Evolutionary conservation across 1,284 basidiomycete genomes (phyloP), one percentile per base, ranked within the genome.

Genomic region (Ustilago cynodontis): DNA sequence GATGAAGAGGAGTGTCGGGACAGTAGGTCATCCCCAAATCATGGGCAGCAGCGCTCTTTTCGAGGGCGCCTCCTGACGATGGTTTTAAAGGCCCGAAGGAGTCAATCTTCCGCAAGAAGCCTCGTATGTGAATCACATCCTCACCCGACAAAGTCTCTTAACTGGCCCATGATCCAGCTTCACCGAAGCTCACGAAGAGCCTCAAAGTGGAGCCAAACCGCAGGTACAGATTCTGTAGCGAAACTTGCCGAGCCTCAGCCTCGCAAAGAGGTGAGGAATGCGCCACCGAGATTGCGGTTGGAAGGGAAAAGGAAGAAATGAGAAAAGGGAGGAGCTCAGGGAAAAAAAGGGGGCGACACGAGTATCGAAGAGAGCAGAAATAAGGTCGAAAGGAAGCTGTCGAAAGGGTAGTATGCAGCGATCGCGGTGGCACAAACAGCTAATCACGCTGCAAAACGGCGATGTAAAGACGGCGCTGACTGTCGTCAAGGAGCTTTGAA

Each of bases 1-100:
- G 14, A 18, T 24, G 51, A 39, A 47, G 22, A 59, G 39, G 43
- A 39, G 55, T 77, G 75, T 77, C 53, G 64, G 71, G 75, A 69
- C 71, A 70, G 65, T 73, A 62, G 75, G 75, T 77, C 75, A 77
- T 77, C 75, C 75, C 59, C 71, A 73, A 70, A 71, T 77, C 75
- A 77, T 77, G 75, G 75, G 75, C 70, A 63, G 63, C 70, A 47
- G 58, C 58, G 61, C 68, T 66, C 75, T 57, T 43, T 39, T 55
- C 54, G 65, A 68, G 66, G 75, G 67, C 60, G 59, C 75, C 75
- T 77, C 75, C 75, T 73, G 71, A 77, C 75, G 57, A 77, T 77
- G 75, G 75, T 77, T 77, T 77, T 77, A 71, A 74, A 71, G 75
- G 64, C 71, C 67, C 55, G 52, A 60, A 63, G 39, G 39, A n/a